Evolutionary conservation across 352 stramenopile genomes (phyloP), one percentile per base, ranked within the genome.

Genomic region (Globisporangium paroecandrum): DNA sequence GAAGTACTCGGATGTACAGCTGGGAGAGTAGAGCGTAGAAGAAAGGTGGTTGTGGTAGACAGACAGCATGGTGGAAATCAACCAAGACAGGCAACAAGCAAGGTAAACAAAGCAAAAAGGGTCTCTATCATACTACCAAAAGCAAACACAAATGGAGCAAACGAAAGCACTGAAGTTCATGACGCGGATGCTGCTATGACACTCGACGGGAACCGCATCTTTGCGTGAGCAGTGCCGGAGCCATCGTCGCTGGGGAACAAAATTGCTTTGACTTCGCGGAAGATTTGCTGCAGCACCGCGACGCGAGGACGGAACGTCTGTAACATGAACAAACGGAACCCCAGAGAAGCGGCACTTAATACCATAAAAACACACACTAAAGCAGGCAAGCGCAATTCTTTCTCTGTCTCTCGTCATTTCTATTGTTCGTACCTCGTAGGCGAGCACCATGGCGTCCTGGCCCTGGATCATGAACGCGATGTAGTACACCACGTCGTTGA

Each of bases 401-500:
- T 4, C 4, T 36, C 34, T 32, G 29, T 0, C 2, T 22, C 9
- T 29, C 15, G 5, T 20, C 8, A 27, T 25, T 51, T 46, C 12
- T n/a, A 5, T 66, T 12, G 43, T 51, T 41, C 69, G 61, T 58
- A 94, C 87, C 83, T 95, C 77, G 68, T 92, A 96, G 3, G 85
- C 77, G 22, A 94, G 68, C 61, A 91, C 69, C 85, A 94, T 94
- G 24, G 80, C 70, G 27, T 76, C 71, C 51, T 90, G 73, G 22
- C 77, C 78, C 22, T 90, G 62, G n/a, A 92, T 73, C 79, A 93
- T 83, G 47, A 96, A 83, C 15, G 87, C 88, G 38, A 96, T 63
- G 64, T 82, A 91, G 73, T 96, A 96, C 20, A 93, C 82, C 0
- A 94, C 88, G 55, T 86, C 81, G 24, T 76, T 79, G 57, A 94